Evolutionary conservation across 2,329 filamentous ascomycete genomes (phyloP).

Genomic region (Fusarium miscanthi): DNA sequence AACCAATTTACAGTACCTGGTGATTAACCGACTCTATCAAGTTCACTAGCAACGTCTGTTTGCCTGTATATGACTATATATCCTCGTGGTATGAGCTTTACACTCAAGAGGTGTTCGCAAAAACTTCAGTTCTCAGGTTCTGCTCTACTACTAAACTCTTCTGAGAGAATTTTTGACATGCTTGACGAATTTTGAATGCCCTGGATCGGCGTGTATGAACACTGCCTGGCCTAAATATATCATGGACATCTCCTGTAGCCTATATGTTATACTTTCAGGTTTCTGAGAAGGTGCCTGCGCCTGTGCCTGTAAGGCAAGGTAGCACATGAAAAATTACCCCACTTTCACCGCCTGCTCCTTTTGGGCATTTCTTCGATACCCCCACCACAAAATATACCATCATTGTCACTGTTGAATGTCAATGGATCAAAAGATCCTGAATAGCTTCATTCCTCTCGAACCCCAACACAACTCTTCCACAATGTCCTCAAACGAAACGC

Average conservation of each 20-base stretch:
- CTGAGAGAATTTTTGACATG: background rate
- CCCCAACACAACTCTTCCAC: background rate
- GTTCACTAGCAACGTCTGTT: background rate
- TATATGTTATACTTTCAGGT: background rate
- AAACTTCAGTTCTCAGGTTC: background rate
- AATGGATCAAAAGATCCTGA: background rate
- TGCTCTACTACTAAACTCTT: background rate
- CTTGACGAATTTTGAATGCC: background rate
- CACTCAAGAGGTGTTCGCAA: background rate
- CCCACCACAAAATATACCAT: slow-evolving; percentile 38
- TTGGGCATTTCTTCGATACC: slow-evolving; percentile 14
- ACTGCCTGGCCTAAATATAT: background rate
- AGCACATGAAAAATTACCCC: slow-evolving; percentile 15
- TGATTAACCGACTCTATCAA: background rate
- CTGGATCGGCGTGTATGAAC: background rate
- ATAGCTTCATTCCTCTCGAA: slow-evolving; percentile 16
- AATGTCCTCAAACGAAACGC: slow-evolving; percentile 53
- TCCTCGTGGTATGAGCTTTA: background rate
- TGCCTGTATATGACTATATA: background rate
- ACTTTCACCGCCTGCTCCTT: slow-evolving; percentile 43
- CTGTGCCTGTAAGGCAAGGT: no score
- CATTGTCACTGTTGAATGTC: background rate
- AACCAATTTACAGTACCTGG: background rate
- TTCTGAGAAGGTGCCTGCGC: background rate
- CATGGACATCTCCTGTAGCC: background rate